These are phyloP conservation scores for Bipolaris oryzae DNA, from an alignment of 2,329 filamentous ascomycete species.

Conservation along the genomic window DNA sequence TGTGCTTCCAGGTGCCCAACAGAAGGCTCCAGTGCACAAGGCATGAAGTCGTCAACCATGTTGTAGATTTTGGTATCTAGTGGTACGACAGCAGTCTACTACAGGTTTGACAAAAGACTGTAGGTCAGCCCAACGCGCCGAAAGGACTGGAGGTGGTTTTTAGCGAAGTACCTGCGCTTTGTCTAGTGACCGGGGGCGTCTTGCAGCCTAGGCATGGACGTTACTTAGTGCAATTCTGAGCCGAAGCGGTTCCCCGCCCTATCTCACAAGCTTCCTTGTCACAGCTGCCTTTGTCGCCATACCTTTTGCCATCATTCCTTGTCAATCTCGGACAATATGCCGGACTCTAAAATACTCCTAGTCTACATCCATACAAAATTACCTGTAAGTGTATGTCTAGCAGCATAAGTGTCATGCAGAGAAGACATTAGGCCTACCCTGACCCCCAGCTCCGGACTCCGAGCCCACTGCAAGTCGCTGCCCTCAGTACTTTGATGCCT, in stretches of 20 bases:
- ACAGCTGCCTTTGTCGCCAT: neutral
- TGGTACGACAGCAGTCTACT: neutral
- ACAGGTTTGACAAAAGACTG: neutral
- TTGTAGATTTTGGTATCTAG: neutral
- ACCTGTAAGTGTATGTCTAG: neutral
- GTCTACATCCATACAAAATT: neutral
- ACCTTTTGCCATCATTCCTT: neutral
- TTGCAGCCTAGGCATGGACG: neutral
- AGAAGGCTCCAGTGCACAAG: neutral
- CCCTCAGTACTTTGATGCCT: neutral
- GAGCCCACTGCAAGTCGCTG: neutral
- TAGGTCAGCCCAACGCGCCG: neutral
- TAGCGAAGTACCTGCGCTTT: neutral
- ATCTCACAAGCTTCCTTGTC: neutral
- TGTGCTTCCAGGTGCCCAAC: neutral
- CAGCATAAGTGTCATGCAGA: neutral
- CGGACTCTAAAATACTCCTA: neutral
- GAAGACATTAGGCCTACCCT: neutral
- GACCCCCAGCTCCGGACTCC: neutral
- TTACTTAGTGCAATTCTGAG: neutral
- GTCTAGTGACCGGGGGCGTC: neutral
- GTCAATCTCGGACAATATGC: neutral
- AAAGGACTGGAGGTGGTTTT: neutral
- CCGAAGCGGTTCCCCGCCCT: constrained; percentile 14
- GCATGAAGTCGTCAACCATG: neutral